Conservation (phyloP, 1,139 yeast species). For the Debaryomyces singareniensis region DNA sequence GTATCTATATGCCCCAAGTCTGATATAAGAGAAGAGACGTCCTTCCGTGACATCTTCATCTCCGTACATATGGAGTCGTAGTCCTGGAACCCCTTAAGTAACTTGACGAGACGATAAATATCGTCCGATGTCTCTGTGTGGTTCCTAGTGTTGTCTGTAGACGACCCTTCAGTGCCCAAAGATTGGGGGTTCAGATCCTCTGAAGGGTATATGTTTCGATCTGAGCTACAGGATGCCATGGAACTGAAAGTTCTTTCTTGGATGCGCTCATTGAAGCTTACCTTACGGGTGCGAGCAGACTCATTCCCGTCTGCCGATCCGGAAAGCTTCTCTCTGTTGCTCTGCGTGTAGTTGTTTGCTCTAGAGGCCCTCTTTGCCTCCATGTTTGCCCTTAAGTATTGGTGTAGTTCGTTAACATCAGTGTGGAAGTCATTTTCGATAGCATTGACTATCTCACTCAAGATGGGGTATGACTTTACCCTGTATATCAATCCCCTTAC, state of each 20-base stretch:
- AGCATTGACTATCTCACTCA: slow-evolving; percentile 30
- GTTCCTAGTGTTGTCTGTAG: slow-evolving; percentile 1
- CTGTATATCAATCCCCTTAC: slow-evolving; percentile 77
- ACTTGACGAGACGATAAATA: slow-evolving; percentile 28
- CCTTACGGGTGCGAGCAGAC: slow-evolving; percentile 24
- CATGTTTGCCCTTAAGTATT: slow-evolving; percentile 14
- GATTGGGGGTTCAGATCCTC: not conserved
- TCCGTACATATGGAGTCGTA: slow-evolving; percentile 74
- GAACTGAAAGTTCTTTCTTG: slow-evolving; percentile 5
- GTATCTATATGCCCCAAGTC: slow-evolving; percentile 38
- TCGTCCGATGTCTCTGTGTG: slow-evolving; percentile 10
- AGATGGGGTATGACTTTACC: slow-evolving; percentile 69
- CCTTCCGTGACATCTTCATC: slow-evolving; percentile 48
- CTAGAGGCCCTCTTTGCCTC: slow-evolving; percentile 5
- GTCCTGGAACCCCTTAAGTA: slow-evolving; percentile 53
- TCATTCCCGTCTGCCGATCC: slow-evolving; percentile 2
- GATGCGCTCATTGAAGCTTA: slow-evolving; percentile 28
- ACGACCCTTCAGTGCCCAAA: not conserved
- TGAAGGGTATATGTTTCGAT: slow-evolving; percentile 1
- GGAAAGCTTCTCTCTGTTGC: not conserved
- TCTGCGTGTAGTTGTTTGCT: slow-evolving; percentile 1
- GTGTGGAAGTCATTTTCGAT: slow-evolving; percentile 25
- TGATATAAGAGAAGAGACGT: slow-evolving; percentile 46
- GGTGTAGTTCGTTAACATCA: slow-evolving; percentile 24
- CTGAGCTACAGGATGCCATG: not conserved